A percentile compares a stretch with the other conserved stretches of the same genome.
These are phyloP conservation scores for Boletus tomentosulus DNA, from an alignment of 768 basidiomycete genomes.

Conservation along the genomic window DNA sequence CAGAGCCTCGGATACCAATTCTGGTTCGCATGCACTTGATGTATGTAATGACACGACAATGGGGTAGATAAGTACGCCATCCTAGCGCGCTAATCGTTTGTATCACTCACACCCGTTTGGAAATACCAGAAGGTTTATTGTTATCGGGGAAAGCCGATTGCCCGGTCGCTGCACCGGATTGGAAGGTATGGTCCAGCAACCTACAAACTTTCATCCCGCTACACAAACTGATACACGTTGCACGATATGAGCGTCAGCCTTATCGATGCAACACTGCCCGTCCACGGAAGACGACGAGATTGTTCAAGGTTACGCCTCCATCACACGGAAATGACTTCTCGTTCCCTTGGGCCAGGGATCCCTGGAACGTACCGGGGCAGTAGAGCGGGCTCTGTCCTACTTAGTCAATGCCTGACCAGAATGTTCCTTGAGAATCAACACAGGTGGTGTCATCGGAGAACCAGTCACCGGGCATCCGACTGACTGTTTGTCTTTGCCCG, in stretches of 20 bases:
- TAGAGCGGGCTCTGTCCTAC: background rate
- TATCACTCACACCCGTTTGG: slow-evolving; percentile 8
- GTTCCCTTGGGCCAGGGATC: background rate
- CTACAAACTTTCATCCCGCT: slow-evolving; percentile 4
- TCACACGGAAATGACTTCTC: slow-evolving; percentile 9
- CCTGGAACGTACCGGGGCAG: background rate
- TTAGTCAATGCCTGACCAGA: background rate
- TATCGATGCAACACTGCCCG: slow-evolving; percentile 4
- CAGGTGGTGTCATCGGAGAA: background rate
- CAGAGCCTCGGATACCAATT: background rate
- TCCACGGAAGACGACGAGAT: slow-evolving; percentile 3
- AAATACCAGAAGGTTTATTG: background rate
- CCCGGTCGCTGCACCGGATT: slow-evolving; percentile 5
- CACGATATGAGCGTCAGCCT: background rate
- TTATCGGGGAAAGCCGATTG: slow-evolving; percentile 3
- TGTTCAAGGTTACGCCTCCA: slow-evolving; percentile 1
- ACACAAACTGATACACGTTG: slow-evolving; percentile 7
- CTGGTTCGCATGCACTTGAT: background rate
- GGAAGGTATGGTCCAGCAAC: slow-evolving; percentile 8
- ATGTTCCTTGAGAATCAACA: background rate
- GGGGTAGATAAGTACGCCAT: background rate
- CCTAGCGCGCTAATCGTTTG: slow-evolving; percentile 1
- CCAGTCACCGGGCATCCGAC: background rate
- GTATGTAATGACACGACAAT: background rate
- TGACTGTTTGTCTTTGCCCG: background rate